phyloP scores from a whole-genome alignment of 2,329 filamentous ascomycete species.

The Mycosphaerella arachidis region DNA sequence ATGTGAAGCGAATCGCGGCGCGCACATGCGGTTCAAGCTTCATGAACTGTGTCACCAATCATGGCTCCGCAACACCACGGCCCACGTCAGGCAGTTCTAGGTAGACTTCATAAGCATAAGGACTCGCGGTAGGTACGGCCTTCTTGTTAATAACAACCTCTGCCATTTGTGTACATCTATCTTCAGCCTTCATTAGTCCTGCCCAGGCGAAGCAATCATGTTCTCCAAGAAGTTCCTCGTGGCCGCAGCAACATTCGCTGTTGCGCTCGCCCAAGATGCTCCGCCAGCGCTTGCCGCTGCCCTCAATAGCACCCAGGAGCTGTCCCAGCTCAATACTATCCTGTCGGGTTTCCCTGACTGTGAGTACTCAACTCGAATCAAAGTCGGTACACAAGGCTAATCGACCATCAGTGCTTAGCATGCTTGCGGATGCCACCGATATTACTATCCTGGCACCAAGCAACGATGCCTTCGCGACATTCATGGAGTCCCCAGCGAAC shows the following conservation, averaged over 20 bases:
- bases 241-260: constrained; percentile 35
- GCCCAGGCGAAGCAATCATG: constrained; percentile 29
- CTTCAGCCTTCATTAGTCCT: neutral
- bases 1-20: neutral
- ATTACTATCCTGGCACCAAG: constrained; percentile 57
- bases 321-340: constrained; percentile 15
- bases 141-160: neutral
- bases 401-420: constrained; percentile 26
- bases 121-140: neutral
- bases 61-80: constrained; percentile 11
- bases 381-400: neutral
- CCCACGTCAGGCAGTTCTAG: constrained; percentile 15
- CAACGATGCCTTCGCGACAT: constrained; percentile 46
- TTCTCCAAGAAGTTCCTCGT: constrained; percentile 37
- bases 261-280: constrained; percentile 23
- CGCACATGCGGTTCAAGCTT: constrained; percentile 7
- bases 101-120: constrained; percentile 5
- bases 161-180: neutral
- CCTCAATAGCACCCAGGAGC: constrained; percentile 29
- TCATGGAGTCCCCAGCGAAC: constrained; percentile 26
- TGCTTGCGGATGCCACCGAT: constrained; percentile 38
- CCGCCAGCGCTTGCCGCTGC: constrained; percentile 34
- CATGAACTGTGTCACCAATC: constrained; percentile 3
- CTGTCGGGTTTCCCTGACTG: constrained; percentile 13
- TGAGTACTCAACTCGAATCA: neutral